A percentile compares a stretch with the other conserved stretches of the same genome.
phyloP scores from a whole-genome alignment of 2,329 filamentous ascomycete genomes.

The Fusarium siculi region DNA sequence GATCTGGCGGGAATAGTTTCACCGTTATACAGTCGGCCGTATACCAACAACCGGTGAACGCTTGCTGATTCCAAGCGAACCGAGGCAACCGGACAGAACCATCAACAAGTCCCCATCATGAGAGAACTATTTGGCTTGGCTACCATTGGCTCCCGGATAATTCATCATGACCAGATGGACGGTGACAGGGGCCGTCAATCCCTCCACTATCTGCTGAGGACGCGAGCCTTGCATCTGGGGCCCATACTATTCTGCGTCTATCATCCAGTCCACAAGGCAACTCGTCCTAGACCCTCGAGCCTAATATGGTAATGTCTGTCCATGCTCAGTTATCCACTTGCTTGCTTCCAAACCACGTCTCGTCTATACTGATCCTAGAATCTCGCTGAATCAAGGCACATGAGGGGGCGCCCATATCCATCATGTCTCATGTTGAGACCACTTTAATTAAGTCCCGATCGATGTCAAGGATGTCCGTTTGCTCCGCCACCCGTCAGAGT shows the following conservation, averaged over 20 bases:
- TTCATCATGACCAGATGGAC: conserved; percentile 19
- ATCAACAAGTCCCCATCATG: conserved; percentile 6
- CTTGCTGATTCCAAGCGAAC: not conserved
- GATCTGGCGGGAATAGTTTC: conserved; percentile 28
- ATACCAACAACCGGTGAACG: not conserved
- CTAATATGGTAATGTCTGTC: conserved; percentile 27
- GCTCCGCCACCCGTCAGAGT: conserved; percentile 22
- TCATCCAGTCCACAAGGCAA: conserved; percentile 18
- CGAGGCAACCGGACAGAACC: conserved; percentile 8
- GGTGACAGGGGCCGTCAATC: conserved; percentile 11
- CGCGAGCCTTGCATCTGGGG: conserved; percentile 1
- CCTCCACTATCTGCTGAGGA: conserved; percentile 34
- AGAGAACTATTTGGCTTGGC: conserved; percentile 16
- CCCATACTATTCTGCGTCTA: conserved; percentile 19
- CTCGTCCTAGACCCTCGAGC: conserved; percentile 17
- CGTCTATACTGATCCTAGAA: conserved; percentile 23
- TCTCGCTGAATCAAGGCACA: conserved; percentile 17
- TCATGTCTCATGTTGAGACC: conserved; percentile 45
- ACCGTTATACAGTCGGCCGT: not conserved
- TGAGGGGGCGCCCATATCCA: conserved; percentile 29
- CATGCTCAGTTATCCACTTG: conserved; percentile 21
- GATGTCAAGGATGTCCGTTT: conserved; percentile 34
- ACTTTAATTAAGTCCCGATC: conserved; percentile 42
- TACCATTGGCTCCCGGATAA: conserved; percentile 21
- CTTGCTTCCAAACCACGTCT: conserved; percentile 26